Evolutionary conservation across 331 rosid species (phyloP), one percentile per base, ranked within the genome.

Genomic region (Arachis monticola): DNA sequence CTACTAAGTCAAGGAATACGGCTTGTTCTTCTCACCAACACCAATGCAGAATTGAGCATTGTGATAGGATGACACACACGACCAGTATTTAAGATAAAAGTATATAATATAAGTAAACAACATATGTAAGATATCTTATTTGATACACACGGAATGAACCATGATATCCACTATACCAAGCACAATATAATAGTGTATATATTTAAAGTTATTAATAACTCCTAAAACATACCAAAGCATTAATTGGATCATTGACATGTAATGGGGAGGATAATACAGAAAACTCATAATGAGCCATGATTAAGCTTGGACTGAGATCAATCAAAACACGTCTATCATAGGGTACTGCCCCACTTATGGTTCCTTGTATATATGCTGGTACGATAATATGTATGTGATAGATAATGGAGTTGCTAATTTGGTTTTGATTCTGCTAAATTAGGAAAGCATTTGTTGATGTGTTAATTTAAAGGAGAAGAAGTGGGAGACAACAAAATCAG

Each of bases 401-500:
- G 60, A 46, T 67, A 46, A 68, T 65, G 58, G 22, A 50, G 74
- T 65, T 75, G n/a, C 68, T 32, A 60, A 5, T 30, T 8, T 70
- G 50, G 22, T 11, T 6, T 57, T 31, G 30, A 56, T 69, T 56
- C 66, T 69, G 56, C 60, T 45, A 42, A 62, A 44, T 27, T 8
- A 1, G 67, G 66, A 69, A 75, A 70, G 60, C 74, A 62, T 48
- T 63, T 41, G 5, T 68, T 50, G 38, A 5, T 10, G 45, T 53
- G 68, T 12, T 56, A 53, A 67, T 48, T 79, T 45, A 45, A 69
- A 22, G 48, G 61, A 67, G 51, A 66, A 72, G 84, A 66, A 80
- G 84, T 83, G 83, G 88, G 73, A 62, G 75, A 77, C 83, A 81
- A 11, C 68, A 60, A 64, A 80, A 77, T 80, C 84, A 58, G n/a